Conservation (phyloP, 345 rosid species). For the Gynandropsis gynandra region DNA sequence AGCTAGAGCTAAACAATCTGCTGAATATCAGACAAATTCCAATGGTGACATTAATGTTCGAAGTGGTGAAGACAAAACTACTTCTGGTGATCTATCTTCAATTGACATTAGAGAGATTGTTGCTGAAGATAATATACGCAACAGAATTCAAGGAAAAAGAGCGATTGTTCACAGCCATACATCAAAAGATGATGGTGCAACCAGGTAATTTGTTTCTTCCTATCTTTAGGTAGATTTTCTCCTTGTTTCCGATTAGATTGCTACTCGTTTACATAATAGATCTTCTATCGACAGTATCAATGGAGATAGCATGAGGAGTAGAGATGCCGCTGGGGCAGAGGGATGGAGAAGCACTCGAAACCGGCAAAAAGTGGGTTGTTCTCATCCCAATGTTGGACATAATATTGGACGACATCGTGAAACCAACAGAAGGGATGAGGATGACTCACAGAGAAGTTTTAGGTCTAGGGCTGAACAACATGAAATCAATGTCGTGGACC, state of each 20-base stretch:
- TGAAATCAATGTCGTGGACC: slow-evolving; percentile 21
- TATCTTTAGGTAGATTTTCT: not conserved
- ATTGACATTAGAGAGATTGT: slow-evolving; percentile 39
- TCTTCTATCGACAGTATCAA: slow-evolving; percentile 17
- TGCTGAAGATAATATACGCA: slow-evolving; percentile 30
- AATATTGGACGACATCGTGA: slow-evolving; percentile 22
- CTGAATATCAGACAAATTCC: slow-evolving; percentile 22
- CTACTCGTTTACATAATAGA: slow-evolving; percentile 24
- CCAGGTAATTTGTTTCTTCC: slow-evolving; percentile 38
- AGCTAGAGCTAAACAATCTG: slow-evolving; percentile 38
- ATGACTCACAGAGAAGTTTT: slow-evolving; percentile 20
- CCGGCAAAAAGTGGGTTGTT: slow-evolving; percentile 15
- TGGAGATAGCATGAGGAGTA: slow-evolving; percentile 25
- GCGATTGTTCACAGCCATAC: slow-evolving; percentile 23
- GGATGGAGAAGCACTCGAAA: slow-evolving; percentile 58
- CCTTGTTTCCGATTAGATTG: not conserved
- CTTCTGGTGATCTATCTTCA: slow-evolving; percentile 27
- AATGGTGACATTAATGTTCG: slow-evolving; percentile 18
- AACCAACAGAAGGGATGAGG: slow-evolving; percentile 23
- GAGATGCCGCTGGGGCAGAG: slow-evolving; percentile 26
- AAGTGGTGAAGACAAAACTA: slow-evolving; percentile 21
- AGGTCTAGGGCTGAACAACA: slow-evolving; percentile 17
- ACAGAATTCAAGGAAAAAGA: slow-evolving; percentile 47
- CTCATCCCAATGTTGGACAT: not conserved
- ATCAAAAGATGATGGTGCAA: slow-evolving; percentile 23